Percentiles rank a stretch among this genome's conserved stretches.
phyloP scores from a whole-genome alignment of 345 rosid genomes.

The Psidium guajava region DNA sequence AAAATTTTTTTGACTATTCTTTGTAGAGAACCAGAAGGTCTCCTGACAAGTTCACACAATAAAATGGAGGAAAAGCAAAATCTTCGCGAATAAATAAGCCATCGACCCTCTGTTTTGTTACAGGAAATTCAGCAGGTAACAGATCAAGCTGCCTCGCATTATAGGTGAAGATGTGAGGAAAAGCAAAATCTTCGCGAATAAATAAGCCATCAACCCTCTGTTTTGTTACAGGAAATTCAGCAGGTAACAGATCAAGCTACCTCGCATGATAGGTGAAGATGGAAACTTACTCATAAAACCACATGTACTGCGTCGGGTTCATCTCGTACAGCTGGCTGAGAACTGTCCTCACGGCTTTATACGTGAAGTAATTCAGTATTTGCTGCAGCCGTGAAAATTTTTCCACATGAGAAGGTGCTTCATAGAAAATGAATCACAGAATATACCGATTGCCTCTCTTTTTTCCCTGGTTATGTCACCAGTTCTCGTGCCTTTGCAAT shows the following conservation, averaged over 20 bases:
- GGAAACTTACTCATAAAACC: constrained; percentile 77
- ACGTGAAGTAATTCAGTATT: constrained; percentile 76
- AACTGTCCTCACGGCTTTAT: constrained; percentile 92
- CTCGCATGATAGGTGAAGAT: not conserved
- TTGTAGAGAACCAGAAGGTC: not conserved
- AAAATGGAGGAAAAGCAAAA: not conserved
- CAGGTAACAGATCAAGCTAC: not conserved
- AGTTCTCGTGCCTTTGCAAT: not conserved
- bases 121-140: not conserved
- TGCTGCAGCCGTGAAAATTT: constrained; percentile 40
- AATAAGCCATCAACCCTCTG: not conserved
- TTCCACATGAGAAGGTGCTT: not conserved
- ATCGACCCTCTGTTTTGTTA: not conserved
- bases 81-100: not conserved
- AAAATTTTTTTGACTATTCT: not conserved
- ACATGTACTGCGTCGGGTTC: constrained; percentile 85
- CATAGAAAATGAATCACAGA: not conserved
- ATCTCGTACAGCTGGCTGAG: constrained; percentile 90
- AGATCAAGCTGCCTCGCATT: not conserved
- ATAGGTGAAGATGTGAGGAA: not conserved
- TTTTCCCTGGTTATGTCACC: not conserved
- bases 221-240: not conserved
- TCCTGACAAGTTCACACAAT: not conserved
- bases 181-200: too few species aligned
- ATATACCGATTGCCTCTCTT: not conserved